phyloP scores from a whole-genome alignment of 148 eudicot genomes.

The Chenopodium quinoa region DNA sequence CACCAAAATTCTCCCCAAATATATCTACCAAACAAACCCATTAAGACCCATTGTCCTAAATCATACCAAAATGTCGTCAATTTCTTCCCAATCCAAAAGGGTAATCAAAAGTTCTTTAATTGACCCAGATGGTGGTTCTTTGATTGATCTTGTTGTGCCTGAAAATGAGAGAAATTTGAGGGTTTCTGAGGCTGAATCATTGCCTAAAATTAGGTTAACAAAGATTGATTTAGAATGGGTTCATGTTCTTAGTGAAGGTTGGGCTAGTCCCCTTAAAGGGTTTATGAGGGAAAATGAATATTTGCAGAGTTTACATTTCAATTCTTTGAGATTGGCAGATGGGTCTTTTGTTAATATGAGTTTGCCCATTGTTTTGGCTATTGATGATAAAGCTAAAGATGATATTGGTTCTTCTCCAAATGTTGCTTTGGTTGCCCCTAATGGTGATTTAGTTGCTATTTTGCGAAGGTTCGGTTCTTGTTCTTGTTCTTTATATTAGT shows the following conservation, averaged over 20 bases:
- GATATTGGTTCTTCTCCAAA: slow-evolving; percentile 46
- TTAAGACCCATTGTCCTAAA: slow-evolving; percentile 24
- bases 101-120: slow-evolving; percentile 60
- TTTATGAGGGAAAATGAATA: slow-evolving; percentile 91
- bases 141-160: slow-evolving; percentile 65
- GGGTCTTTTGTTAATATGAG: slow-evolving; percentile 90
- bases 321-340: slow-evolving; percentile 59
- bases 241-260: slow-evolving; percentile 88
- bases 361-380: slow-evolving; percentile 79
- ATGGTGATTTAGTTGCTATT: slow-evolving; percentile 58
- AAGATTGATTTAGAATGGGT: slow-evolving; percentile 88
- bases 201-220: slow-evolving; percentile 54
- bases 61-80: background rate
- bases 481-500: background rate
- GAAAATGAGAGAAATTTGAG: slow-evolving; percentile 41
- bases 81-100: slow-evolving; percentile 12
- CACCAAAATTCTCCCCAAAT: slow-evolving; percentile 27
- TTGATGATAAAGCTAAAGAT: slow-evolving; percentile 62
- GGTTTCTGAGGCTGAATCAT: slow-evolving; percentile 43
- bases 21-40: slow-evolving; percentile 31
- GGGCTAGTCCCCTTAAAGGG: slow-evolving; percentile 88
- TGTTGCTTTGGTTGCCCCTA: slow-evolving; percentile 66
- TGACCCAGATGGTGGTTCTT: slow-evolving; percentile 80
- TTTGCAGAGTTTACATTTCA: slow-evolving; percentile 90
- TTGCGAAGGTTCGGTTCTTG: slow-evolving; percentile 54